Conservation (phyloP, 768 basidiomycete genomes). For the Sarcodon aspratus region DNA sequence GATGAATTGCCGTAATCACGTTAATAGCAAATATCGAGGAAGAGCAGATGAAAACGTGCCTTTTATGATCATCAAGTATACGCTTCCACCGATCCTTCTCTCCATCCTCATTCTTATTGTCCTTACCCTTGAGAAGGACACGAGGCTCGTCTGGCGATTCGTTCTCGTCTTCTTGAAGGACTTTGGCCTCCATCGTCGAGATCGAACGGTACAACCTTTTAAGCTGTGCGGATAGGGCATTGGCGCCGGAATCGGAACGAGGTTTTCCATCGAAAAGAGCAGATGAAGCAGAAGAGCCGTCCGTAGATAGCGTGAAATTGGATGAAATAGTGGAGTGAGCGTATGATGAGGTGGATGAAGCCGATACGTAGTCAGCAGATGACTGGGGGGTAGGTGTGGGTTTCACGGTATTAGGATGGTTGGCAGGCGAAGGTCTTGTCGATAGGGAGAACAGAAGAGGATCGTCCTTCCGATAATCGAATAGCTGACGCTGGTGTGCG, state of each 20-base stretch:
- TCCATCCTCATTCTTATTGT: constrained; percentile 27
- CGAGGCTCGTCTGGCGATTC: constrained; percentile 35
- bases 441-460: constrained; percentile 74
- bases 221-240: constrained; percentile 60
- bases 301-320: constrained; percentile 66
- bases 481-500: constrained; percentile 44
- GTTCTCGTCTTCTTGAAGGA: constrained; percentile 49
- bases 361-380: constrained; percentile 62
- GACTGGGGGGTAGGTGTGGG: constrained; percentile 45
- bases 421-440: constrained; percentile 29
- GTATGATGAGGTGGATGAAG: constrained; percentile 59
- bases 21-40: constrained; percentile 1
- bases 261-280: constrained; percentile 54
- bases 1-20: not conserved
- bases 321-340: constrained; percentile 58
- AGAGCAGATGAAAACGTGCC: constrained; percentile 33
- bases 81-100: constrained; percentile 73
- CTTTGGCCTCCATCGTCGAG: constrained; percentile 64
- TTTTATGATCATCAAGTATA: constrained; percentile 71
- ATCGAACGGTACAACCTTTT: constrained; percentile 81
- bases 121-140: constrained; percentile 19
- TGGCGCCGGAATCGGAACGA: constrained; percentile 26
- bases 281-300: constrained; percentile 62
- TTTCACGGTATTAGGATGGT: constrained; percentile 6
- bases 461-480: constrained; percentile 86